Evolutionary conservation across 129 eudicot species (phyloP), one percentile per base, ranked within the genome.

Genomic region (Calendula officinalis): DNA sequence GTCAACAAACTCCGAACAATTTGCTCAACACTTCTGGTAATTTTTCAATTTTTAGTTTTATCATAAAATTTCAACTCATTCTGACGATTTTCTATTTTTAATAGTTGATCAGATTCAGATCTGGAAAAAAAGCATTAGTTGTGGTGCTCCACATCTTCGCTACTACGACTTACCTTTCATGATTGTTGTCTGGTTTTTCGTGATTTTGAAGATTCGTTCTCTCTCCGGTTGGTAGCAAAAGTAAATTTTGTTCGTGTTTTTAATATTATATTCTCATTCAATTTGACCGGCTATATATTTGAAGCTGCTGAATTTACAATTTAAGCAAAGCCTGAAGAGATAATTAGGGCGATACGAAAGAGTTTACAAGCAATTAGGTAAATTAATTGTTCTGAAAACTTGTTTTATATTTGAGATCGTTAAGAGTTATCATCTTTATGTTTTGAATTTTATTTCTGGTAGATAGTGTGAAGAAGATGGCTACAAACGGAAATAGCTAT

Each of bases 401-500:
- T 53, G 59, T 53, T 9, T 53, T 53, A 27, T 9, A 22, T 9
- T 9, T 5, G 58, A 9, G 58, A 22, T 53, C 14, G 36, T 51
- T 53, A 27, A 53, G 13, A 45, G 11, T 45, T 30, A 22, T 10
- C 5, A 11, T 53, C 8, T 10, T 53, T 7, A 53, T 30, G 37
- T 53, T 7, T 6, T 14, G 50, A 14, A 9, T 45, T 45, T 45
- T 9, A 14, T 45, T 45, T 45, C 13, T 44, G 1, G 15, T 10
- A 45, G 50, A 22, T 22, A 22, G 30, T 56, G 15, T 10, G 43
- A 27, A n/a, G 47, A 62, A 54, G 56, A 80, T 83, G 89, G 72
- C 89, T 58, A 77, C 74, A 46, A 72, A 83, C 66, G 82, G 73
- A 37, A 67, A 80, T n/a, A 69, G 73, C 56, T 42, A 66, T 30